Evolutionary conservation across 2,329 filamentous ascomycete species (phyloP).

Genomic region (Epichloe amarillans): DNA sequence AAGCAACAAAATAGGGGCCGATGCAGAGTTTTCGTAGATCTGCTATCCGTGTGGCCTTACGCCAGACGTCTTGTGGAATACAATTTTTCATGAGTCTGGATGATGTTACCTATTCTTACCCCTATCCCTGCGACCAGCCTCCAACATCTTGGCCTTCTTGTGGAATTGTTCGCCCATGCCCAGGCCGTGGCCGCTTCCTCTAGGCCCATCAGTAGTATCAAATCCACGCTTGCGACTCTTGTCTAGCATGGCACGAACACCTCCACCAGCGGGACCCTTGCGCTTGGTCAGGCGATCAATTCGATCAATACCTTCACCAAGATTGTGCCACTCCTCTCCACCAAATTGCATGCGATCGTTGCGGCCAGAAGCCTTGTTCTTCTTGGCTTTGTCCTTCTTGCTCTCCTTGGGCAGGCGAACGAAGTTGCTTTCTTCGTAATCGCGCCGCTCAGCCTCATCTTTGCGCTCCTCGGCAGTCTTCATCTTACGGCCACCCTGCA

Average conservation of each 20-base stretch:
- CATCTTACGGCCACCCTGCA: conserved; percentile 61
- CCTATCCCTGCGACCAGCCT: conserved; percentile 31
- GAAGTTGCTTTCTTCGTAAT: conserved; percentile 91
- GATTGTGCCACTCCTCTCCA: conserved; percentile 82
- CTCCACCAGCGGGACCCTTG: conserved; percentile 41
- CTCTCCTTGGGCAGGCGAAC: conserved; percentile 71
- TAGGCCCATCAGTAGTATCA: conserved; percentile 55
- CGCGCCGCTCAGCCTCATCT: conserved; percentile 62
- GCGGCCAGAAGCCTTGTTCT: conserved; percentile 36
- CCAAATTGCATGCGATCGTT: conserved; percentile 56
- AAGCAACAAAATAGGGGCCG: too few relatives aligned
- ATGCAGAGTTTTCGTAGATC: too few relatives aligned
- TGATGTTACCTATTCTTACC: conserved; percentile 24
- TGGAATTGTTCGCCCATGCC: conserved; percentile 64
- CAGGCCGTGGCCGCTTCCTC: conserved; percentile 43
- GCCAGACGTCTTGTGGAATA: background rate
- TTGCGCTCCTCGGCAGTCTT: conserved; percentile 67
- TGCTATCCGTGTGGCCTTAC: too few relatives aligned
- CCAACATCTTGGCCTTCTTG: conserved; percentile 49
- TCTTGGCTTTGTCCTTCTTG: conserved; percentile 73
- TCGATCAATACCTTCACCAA: conserved; percentile 75
- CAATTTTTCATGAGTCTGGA: background rate
- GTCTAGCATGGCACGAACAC: conserved; percentile 53
- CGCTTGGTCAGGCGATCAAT: conserved; percentile 72
- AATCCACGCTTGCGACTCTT: conserved; percentile 73